Percentiles rank a stretch among this genome's conserved stretches.
phyloP scores from a whole-genome alignment of 164 flowering plant genomes.

The Liriodendron chinense region DNA sequence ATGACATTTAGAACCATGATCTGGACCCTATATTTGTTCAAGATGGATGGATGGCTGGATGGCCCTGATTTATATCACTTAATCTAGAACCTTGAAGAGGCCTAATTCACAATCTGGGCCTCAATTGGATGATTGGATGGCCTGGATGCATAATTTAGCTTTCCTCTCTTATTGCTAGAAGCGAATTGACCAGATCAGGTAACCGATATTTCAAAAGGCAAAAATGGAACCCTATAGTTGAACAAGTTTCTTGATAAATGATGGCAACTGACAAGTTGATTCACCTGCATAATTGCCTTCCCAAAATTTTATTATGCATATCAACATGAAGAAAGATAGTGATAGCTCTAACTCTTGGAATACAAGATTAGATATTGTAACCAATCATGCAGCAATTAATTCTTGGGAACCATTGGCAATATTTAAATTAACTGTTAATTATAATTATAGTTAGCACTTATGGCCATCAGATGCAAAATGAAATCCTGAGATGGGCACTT shows the following conservation, averaged over 20 bases:
- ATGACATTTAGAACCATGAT: too few species aligned
- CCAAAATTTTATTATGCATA: background rate
- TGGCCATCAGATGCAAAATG: background rate
- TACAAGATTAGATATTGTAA: background rate
- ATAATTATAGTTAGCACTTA: background rate
- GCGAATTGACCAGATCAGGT: too few species aligned
- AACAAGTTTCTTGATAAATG: too few species aligned
- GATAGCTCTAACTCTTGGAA: background rate
- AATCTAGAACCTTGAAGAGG: background rate
- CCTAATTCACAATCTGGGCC: background rate
- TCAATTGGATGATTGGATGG: background rate
- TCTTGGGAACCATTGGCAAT: background rate
- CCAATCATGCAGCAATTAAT: background rate
- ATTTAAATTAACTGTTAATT: background rate
- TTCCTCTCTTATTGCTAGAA: background rate
- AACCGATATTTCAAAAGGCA: too few species aligned
- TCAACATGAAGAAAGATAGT: background rate
- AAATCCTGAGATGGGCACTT: background rate
- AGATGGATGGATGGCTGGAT: background rate
- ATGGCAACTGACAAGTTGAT: background rate
- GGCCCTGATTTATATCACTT: background rate
- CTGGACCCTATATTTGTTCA: background rate
- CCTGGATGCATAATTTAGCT: background rate
- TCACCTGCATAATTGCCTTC: background rate
- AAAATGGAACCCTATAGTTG: too few species aligned